Evolutionary conservation across 305 asterid genomes (phyloP).

Genomic region (Caryopteris hybrid): DNA sequence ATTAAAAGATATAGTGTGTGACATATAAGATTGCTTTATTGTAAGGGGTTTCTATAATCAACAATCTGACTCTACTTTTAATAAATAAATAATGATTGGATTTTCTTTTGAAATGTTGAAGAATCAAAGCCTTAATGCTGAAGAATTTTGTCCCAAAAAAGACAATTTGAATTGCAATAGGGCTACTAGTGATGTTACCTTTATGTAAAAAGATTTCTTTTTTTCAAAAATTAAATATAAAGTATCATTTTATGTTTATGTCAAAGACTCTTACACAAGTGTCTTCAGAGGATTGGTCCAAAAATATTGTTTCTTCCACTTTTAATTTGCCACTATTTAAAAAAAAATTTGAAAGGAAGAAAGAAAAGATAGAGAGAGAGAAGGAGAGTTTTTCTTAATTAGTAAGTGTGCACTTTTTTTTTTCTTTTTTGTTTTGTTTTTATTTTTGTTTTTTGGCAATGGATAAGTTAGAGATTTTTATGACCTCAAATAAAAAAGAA

Average conservation of each 20-base stretch:
- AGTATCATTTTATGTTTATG: background rate
- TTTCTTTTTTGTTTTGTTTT: too few relatives aligned
- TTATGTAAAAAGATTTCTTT: background rate
- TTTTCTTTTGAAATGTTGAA: slow-evolving; percentile 11
- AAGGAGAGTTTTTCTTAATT: slow-evolving; percentile 24
- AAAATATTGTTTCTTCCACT: background rate
- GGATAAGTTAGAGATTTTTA: too few relatives aligned
- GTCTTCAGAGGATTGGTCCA: slow-evolving; percentile 9
- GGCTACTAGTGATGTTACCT: slow-evolving; percentile 23
- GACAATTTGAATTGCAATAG: slow-evolving; percentile 17
- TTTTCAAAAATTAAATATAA: background rate
- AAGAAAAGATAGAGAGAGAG: too few relatives aligned
- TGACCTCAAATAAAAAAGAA: too few relatives aligned
- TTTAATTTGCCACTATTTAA: background rate
- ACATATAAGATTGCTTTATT: background rate
- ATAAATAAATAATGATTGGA: background rate
- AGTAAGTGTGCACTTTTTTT: too few relatives aligned
- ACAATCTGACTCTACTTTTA: background rate
- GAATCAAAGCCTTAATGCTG: slow-evolving; percentile 31
- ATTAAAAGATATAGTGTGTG: too few relatives aligned
- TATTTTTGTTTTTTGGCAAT: too few relatives aligned
- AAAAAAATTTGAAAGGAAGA: too few relatives aligned
- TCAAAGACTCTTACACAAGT: background rate
- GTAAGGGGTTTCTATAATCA: background rate
- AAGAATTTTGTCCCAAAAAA: slow-evolving; percentile 21